phyloP scores from a whole-genome alignment of 805 yeast species.

The Naumovozyma castellii region DNA sequence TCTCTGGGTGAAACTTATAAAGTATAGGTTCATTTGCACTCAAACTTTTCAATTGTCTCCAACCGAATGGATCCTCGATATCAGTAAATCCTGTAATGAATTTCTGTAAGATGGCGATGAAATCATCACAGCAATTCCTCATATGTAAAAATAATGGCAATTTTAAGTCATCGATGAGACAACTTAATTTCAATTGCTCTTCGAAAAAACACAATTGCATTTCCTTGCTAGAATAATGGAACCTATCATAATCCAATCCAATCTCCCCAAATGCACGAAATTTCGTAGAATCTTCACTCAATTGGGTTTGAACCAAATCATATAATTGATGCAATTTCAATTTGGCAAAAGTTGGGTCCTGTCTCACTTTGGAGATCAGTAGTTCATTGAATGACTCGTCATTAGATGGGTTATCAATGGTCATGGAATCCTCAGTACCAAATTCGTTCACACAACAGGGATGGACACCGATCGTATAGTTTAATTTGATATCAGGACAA shows the following conservation, averaged over 20 bases:
- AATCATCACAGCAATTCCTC: constrained; percentile 79
- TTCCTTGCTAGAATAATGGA: constrained; percentile 61
- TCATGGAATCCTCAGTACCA: constrained; percentile 21
- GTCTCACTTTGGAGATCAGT: constrained; percentile 4
- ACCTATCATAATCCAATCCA: constrained; percentile 88
- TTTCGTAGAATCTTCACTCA: constrained; percentile 40
- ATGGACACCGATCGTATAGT: constrained; percentile 86
- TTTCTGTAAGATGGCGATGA: constrained; percentile 53
- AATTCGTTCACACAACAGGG: constrained; percentile 76
- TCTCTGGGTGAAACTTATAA: constrained; percentile 28
- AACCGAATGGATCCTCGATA: constrained; percentile 17
- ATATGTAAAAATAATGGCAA: constrained; percentile 85
- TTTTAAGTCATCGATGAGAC: constrained; percentile 34
- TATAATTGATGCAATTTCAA: constrained; percentile 33
- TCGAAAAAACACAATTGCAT: constrained; percentile 61
- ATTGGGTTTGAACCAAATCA: constrained; percentile 38
- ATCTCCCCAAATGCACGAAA: constrained; percentile 90
- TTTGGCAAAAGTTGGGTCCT: constrained; percentile 7
- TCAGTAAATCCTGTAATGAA: constrained; percentile 39
- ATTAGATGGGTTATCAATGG: constrained; percentile 21
- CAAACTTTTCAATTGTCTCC: constrained; percentile 3
- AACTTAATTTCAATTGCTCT: constrained; percentile 55
- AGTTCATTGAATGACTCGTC: constrained; percentile 15
- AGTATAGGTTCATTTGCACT: constrained; percentile 8
- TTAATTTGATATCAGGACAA: constrained; percentile 25